Evolutionary conservation across 352 stramenopile genomes (phyloP), one percentile per base, ranked within the genome.

Genomic region (Pythium myriotylum): DNA sequence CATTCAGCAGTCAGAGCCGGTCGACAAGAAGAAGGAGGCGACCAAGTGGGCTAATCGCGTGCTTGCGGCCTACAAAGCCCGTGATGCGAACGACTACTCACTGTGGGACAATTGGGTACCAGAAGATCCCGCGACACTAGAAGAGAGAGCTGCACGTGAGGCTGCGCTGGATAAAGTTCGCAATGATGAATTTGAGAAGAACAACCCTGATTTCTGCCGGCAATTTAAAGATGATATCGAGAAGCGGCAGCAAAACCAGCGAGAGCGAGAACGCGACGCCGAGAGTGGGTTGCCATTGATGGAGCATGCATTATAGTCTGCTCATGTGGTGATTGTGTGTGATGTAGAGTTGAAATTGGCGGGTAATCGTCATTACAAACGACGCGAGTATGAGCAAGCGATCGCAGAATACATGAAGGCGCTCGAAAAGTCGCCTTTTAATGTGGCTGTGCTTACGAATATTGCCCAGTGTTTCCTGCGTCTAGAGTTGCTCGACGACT

Each of bases 31-130:
- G 17, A 46, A 51, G 10, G 13, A 54, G 10, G 61, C 61, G 14
- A 59, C 50, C 12, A 19, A 54, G 32, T 91, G 68, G 67, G 77
- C 73, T 3, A 92, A 86, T 46, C 85, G 83, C 32, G 65, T 89
- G 8, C 62, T 92, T 2, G 68, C 71, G 4, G 80, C 83, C 23
- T 92, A 91, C 63, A 92, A 91, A 54, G 55, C 78, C 3, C 78
- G 81, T 3, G 85, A 94, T 46, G 82, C 79, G 23, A 94, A 92
- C 60, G 82, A 92, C 70, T 94, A 92, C 67, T 94, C 85, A 7
- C 19, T 81, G n/a, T 94, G 85, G 85, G 27, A 73, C 22, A 70
- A 71, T n/a, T 94, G 85, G 83, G 76, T 81, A 27, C 83, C 85
- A 0, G 69, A 91, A 61, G 85, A 94, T 33, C 83, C 85, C 0